Evolutionary conservation across 2,329 filamentous ascomycete species (phyloP), one percentile per base, ranked within the genome.

Genomic region (Fusarium haematococcum): DNA sequence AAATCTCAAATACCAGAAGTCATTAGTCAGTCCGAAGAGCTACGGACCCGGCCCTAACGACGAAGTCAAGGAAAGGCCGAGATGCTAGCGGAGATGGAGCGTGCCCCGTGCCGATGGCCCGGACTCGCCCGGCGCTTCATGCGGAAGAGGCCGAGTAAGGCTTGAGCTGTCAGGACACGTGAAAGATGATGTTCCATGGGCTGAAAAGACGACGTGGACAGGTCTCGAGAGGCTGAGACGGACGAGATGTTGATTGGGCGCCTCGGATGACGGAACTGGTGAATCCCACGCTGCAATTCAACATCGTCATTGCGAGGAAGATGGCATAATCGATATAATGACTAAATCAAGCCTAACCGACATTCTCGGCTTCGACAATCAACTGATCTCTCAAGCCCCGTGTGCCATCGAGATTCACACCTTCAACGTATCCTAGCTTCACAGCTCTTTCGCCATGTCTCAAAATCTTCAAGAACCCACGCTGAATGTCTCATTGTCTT

Each of bases 241-340:
- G 11, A n/a, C 25, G 20, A 11, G 20, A 33, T 45, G 39, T 20
- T 58, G 50, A 76, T 77, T 73, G 67, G 67, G 56, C 50, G 27
- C 30, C 43, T n/a, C 25, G 25, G 10, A 32, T 59, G 35, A 37
- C 27, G 45, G 58, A 67, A 73, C 45, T 54, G 48, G 30, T 39
- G 23, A 27, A 58, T 27, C 39, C 48, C 65, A 64, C 64, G 65
- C 58, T 57, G 52, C 41, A 48, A 68, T 65, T 43, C 20, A 50
- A 35, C 57, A 43, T 75, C 74, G 74, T 58, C 69, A 76, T 77
- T 23, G 35, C 18, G 48, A 59, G 57, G 14, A 64, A 65, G 61
- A 77, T 77, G 69, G 66, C 67, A 78, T 43, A 76, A 77, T 75
- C 54, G 27, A 59, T 67, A 59, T 37, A 14, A 54, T 48, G 39